Conservation (phyloP, 345 rosid genomes). For the Citrus unshiu region DNA sequence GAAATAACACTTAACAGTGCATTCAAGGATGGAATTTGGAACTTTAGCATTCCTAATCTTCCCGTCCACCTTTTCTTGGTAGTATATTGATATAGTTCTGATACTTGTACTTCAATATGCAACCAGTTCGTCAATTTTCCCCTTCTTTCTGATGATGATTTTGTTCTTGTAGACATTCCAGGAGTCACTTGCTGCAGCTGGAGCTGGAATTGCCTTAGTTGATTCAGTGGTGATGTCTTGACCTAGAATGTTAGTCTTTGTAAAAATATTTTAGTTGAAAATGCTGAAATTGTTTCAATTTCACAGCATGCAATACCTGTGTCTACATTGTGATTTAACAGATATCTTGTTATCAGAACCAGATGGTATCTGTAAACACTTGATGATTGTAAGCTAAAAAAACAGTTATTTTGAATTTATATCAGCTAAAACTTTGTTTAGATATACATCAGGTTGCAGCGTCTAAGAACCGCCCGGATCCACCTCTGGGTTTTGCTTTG, state of each 20-base stretch:
- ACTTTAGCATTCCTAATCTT: background rate
- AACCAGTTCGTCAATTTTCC: background rate
- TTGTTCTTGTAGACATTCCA: conserved; percentile 66
- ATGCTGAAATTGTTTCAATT: background rate
- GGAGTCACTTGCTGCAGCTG: conserved; percentile 90
- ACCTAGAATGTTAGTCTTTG: conserved; percentile 50
- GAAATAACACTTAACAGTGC: background rate
- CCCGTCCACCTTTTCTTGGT: background rate
- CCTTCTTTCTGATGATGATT: conserved; percentile 7
- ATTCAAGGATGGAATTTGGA: background rate
- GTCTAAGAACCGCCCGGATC: conserved; percentile 47
- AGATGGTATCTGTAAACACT: background rate
- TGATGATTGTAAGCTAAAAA: background rate
- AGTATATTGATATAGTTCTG: background rate
- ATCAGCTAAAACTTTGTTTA: background rate
- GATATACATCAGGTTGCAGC: conserved; percentile 54
- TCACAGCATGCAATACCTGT: background rate
- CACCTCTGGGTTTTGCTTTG: conserved; percentile 83
- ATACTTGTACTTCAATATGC: background rate
- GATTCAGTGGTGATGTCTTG: conserved; percentile 96
- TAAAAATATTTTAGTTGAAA: conserved; percentile 2
- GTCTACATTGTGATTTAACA: background rate
- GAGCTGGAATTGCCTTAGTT: conserved; percentile 86
- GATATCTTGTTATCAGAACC: background rate
- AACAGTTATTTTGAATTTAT: background rate